Evolutionary conservation across 2,329 filamentous ascomycete species (phyloP), one percentile per base, ranked within the genome.

Genomic region (Diaporthe aspalathi): DNA sequence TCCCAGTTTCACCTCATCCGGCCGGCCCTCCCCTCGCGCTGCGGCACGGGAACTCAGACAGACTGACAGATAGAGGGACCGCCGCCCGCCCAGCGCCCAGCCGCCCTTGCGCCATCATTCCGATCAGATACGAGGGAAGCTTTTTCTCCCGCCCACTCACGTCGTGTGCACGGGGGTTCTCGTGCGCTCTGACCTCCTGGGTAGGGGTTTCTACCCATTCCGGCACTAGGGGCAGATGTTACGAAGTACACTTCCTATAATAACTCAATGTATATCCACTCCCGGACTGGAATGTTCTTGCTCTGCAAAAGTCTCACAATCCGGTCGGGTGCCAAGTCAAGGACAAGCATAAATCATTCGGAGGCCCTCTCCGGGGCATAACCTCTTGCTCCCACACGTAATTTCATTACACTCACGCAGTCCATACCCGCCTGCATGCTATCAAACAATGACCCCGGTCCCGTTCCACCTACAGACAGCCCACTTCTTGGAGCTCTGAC

Each of bases 361-460:
- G 20, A 35, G 7, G 8, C 11, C 1, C 7, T 11, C 29, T 9
- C 45, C 22, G n/a, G 20, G 22, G 5, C 29, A 40, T 17, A 2
- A 9, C 47, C 24, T 45, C 45, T 60, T 60, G 53, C 52, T 60
- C 32, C 47, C 53, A 50, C 53, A 50, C 17, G n/a, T 50, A 32
- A 27, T 29, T 68, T 68, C 43, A 68, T 68, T 68, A 60, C 67
- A 68, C 60, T 68, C 53, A 45, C 60, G 60, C 67, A 68, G 53
- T 60, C 53, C 43, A 22, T 49, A n/a, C 27, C 24, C 45, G 24
- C 27, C 43, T 68, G 54, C 40, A 47, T 60, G 40, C 32, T 60
- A 49, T 40, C 29, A 32, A 57, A 63, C 60, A 63, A 49, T 63
- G 60, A 29, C 45, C 29, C 45, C n/a, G 20, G 20, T 35, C 60